Evolutionary conservation across 1,284 basidiomycete species (phyloP).

Genomic region (Earliella scabrosa): DNA sequence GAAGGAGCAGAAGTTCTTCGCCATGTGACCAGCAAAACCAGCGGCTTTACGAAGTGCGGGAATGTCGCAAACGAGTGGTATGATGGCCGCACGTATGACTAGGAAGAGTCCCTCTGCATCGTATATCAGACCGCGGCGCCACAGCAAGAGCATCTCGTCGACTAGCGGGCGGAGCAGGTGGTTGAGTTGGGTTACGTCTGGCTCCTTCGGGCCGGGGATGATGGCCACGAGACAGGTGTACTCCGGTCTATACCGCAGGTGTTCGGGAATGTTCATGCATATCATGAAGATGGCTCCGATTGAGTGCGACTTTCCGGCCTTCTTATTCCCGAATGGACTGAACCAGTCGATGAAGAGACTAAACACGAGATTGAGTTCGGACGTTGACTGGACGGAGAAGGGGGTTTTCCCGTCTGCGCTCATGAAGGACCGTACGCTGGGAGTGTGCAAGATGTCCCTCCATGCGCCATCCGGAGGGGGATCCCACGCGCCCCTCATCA

Average conservation of each 20-base stretch:
- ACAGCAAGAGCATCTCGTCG: slow-evolving; percentile 21
- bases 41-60: slow-evolving; percentile 15
- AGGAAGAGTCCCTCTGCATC: slow-evolving; percentile 1
- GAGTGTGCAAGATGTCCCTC: slow-evolving; percentile 12
- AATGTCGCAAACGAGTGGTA: slow-evolving; percentile 12
- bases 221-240: slow-evolving; percentile 20
- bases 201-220: slow-evolving; percentile 2
- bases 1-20: slow-evolving; percentile 21
- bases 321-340: slow-evolving; percentile 19
- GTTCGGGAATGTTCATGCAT: slow-evolving; percentile 15
- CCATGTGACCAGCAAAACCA: slow-evolving; percentile 8
- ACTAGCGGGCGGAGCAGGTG: slow-evolving; percentile 24
- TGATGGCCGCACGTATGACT: slow-evolving; percentile 9
- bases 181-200: slow-evolving; percentile 22
- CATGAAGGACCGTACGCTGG: slow-evolving; percentile 3
- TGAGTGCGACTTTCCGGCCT: slow-evolving; percentile 17
- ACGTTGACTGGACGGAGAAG: slow-evolving; percentile 2
- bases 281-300: slow-evolving; percentile 9
- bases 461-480: background rate
- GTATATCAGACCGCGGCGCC: slow-evolving; percentile 17
- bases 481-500: background rate
- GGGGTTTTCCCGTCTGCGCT: slow-evolving; percentile 4
- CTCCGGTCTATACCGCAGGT: slow-evolving; percentile 27
- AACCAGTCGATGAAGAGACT: slow-evolving; percentile 20
- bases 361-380: slow-evolving; percentile 3